A percentile compares a stretch with the other conserved stretches of the same genome.
Conservation (phyloP, 2,329 filamentous ascomycete species). For the Aureobasidium sp. region DNA sequence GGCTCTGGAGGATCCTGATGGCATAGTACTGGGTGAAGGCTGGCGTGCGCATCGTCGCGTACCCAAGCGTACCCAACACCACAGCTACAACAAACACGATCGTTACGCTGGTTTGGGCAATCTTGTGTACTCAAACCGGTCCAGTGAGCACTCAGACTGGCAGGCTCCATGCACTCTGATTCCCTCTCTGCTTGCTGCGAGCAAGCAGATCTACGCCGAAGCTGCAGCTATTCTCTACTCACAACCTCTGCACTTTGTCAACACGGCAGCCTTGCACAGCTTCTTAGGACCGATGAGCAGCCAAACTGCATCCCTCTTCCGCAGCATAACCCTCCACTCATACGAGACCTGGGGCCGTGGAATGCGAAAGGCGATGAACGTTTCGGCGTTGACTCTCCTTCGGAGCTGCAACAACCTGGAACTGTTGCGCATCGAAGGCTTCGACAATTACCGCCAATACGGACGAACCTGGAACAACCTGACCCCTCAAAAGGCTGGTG, state of each 20-base stretch:
- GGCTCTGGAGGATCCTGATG: neutral
- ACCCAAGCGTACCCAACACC: neutral
- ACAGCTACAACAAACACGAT: neutral
- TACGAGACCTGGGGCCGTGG: neutral
- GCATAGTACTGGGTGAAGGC: neutral
- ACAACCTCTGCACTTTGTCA: conserved; percentile 1
- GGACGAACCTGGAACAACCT: no score
- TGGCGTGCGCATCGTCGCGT: neutral
- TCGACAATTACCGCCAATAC: neutral
- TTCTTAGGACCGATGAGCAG: neutral
- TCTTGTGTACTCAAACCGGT: no score
- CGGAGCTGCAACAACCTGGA: neutral
- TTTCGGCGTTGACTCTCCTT: neutral
- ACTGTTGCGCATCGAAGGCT: neutral
- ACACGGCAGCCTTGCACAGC: neutral
- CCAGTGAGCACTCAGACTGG: no score
- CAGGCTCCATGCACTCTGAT: neutral
- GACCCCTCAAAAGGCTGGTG: neutral
- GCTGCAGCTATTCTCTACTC: neutral
- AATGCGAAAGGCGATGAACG: conserved; percentile 3
- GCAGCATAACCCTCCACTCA: neutral
- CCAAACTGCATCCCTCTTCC: neutral
- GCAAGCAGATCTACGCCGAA: conserved; percentile 4
- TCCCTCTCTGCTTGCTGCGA: neutral
- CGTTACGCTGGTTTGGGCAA: neutral